Conservation (phyloP, 345 rosid genomes). For the Camelina laxa region DNA sequence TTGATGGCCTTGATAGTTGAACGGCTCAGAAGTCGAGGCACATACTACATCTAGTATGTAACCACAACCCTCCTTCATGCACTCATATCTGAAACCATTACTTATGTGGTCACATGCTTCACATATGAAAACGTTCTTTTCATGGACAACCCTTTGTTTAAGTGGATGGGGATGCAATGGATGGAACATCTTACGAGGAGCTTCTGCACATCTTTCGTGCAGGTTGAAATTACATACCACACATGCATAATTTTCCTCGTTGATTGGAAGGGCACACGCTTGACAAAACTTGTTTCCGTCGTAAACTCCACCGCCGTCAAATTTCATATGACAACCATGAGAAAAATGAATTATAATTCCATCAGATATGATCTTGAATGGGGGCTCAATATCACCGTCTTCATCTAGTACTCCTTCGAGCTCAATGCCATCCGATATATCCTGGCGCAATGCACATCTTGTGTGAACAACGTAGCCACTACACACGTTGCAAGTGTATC, state of each 20-base stretch:
- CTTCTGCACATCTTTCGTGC: slow-evolving; percentile 7
- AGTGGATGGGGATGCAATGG: background rate
- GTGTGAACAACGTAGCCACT: background rate
- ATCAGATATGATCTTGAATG: background rate
- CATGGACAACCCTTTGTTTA: background rate
- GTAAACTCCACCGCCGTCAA: background rate
- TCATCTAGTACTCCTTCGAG: background rate
- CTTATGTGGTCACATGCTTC: fast-evolving
- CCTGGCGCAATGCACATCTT: background rate
- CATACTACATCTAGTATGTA: background rate
- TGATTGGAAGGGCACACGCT: background rate
- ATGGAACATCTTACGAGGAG: background rate
- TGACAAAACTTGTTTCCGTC: background rate
- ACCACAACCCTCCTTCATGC: fast-evolving
- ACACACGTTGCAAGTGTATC: background rate
- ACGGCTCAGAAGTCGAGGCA: slow-evolving; percentile 1
- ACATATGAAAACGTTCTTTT: fast-evolving
- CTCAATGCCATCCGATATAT: background rate
- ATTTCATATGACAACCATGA: background rate
- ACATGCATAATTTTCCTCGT: background rate
- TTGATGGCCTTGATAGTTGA: slow-evolving; percentile 5
- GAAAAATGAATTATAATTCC: background rate
- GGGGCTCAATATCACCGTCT: background rate
- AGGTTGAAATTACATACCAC: background rate
- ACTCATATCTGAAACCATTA: background rate